Base-by-base conservation (phyloP, 371 early-diverging fungal genomes). In the Mucor sp. region DNA sequence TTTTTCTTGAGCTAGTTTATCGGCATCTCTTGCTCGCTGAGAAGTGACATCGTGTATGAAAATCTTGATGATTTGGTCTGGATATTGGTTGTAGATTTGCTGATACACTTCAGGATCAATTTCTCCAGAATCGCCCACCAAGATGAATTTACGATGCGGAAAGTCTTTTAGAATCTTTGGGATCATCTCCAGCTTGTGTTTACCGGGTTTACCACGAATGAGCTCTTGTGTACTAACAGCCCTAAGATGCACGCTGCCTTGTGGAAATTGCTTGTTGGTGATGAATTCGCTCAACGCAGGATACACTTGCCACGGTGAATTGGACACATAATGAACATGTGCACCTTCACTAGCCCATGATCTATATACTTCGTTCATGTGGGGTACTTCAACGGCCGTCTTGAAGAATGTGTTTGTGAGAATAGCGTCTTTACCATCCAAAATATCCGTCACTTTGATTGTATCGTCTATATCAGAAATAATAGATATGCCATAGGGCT, bases 71-170 rank as follows among this genome's bases (percentile, higher is more conserved):
- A 91, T 72, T 33, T 82, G 85, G 44, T 81, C 75, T 4, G 88
- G 88, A 60, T 72, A 81, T 28, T 74, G 65, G n/a, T 70, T 62
- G 48, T 80, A 77, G 11, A 88, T 76, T 33, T 72, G 68, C 11
- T 77, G 77, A 63, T 87, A 85, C 77, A 84, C 81, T 76, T 90
- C 89, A 35, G 88, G 85, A 68, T 91, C 91, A 23, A 83, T 75
- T 69, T 91, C 90, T 55, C 91, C 91, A 39, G 87, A 84, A 66
- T 91, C 91, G 25, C 91, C 90, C 19, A 91, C 79, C 12, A 90
- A 78, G 62, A 91, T 84, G 69, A 90, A 90, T 67, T 87, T 85
- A 27, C 90, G 83, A 25, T 81, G 59, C 4, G 90, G 89, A 50
- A 89, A 88, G 47, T 81, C 80, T 74, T 50, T 21, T 8, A 69